Evolutionary conservation across 768 basidiomycete genomes (phyloP).

Genomic region (Leccinum longicurvipes): DNA sequence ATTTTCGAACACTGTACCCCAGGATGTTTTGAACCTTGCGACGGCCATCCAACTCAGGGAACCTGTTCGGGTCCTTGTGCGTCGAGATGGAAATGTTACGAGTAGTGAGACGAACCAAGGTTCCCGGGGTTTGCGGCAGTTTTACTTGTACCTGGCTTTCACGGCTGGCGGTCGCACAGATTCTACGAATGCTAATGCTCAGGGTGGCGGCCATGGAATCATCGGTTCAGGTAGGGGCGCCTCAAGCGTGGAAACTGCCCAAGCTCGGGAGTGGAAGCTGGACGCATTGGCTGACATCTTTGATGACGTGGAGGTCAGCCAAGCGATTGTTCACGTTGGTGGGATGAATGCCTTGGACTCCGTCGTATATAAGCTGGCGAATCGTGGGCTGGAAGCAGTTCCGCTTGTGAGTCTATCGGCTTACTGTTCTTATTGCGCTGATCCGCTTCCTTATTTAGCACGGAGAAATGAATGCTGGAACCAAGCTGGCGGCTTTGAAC

Average conservation of each 20-base stretch:
- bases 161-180: conserved; percentile 79
- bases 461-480: conserved; percentile 86
- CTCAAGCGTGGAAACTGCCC: conserved; percentile 76
- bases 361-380: conserved; percentile 87
- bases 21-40: conserved; percentile 95
- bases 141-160: conserved; percentile 94
- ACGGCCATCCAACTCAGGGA: conserved; percentile 91
- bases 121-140: conserved; percentile 86
- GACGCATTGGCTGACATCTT: conserved; percentile 89
- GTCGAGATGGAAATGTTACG: conserved; percentile 81
- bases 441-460: conserved; percentile 50
- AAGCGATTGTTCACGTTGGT: conserved; percentile 86
- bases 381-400: conserved; percentile 81
- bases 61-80: conserved; percentile 95
- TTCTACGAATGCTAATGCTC: conserved; percentile 37
- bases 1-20: conserved; percentile 98
- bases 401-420: conserved; percentile 64
- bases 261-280: conserved; percentile 92
- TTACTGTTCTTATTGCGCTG: conserved; percentile 5
- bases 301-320: conserved; percentile 77
- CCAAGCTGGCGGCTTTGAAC: conserved; percentile 77
- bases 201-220: conserved; percentile 72
- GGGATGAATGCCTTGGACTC: conserved; percentile 84
- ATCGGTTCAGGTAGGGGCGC: conserved; percentile 90
- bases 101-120: conserved; percentile 67